Base-by-base conservation (phyloP, 1,139 yeast genomes). In the Blastobotrys capitulatus region DNA sequence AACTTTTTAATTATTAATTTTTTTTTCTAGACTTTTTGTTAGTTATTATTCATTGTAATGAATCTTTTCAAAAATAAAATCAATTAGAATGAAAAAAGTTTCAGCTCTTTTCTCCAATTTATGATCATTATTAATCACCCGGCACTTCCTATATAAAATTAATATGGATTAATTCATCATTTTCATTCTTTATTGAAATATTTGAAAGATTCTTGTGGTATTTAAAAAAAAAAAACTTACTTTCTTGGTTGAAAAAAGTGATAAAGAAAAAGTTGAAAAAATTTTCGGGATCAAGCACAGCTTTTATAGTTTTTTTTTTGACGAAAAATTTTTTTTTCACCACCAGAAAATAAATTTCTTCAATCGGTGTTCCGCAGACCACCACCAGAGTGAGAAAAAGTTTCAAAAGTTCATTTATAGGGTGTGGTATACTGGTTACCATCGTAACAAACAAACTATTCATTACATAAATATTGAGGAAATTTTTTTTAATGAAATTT, bases 111-210 rank as follows among this genome's bases (percentile, higher is more conserved):
- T 49, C 18, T 55, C 60, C 59, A 54, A 44, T 48, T 56, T 56
- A 42, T 57, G 60, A 57, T 57, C 59, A 56, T 45, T 35, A 38
- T 42, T 35, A 44, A 55, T 59, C 62, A 59, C 57, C 47, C 62
- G 62, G 62, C 62, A 59, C 62, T 59, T 59, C 62, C 62, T 59
- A 59, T 59, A 59, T 59, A 48, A 35, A 39, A 47, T 36, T 36
- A 34, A n/a, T 35, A 39, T 54, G 60, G 60, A 48, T 49, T 31
- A 38, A 26, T 52, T 58, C 61, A 58, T 58, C 61, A 58, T 57
- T 42, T 52, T 38, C 37, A 19, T 38, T 37, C 26, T 8, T 6
- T 29, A 12, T 12, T 29, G 5, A 29, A 35, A 16, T 35, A 6
- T 6, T 29, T 13, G 29, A 26, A n/a, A n/a, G 37, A 9, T 7